A percentile compares a stretch with the other conserved stretches of the same genome.
Evolutionary conservation across 2,329 filamentous ascomycete species (phyloP).

Genomic region (Ophiostoma fasciatum): DNA sequence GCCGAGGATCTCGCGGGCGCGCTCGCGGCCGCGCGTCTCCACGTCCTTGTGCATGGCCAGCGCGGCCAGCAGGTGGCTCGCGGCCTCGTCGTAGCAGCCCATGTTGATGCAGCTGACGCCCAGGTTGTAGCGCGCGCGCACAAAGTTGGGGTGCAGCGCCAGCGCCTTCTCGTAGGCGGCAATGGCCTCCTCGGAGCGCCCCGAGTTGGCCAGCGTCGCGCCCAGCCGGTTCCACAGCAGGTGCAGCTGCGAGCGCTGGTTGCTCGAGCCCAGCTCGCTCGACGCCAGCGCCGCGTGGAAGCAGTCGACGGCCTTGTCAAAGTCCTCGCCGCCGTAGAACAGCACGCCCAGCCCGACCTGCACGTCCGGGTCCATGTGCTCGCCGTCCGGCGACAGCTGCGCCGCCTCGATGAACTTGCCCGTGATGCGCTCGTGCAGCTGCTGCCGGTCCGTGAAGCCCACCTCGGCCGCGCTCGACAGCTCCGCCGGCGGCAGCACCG

Average conservation of each 20-base stretch:
- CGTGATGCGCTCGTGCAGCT: conserved; percentile 81
- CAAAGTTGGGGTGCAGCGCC: conserved; percentile 84
- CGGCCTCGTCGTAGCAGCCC: conserved; percentile 84
- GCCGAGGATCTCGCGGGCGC: conserved; percentile 65
- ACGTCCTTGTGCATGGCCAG: conserved; percentile 92
- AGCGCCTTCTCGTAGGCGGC: conserved; percentile 91
- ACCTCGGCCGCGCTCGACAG: conserved; percentile 66
- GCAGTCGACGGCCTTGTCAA: conserved; percentile 97
- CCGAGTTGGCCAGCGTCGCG: conserved; percentile 88
- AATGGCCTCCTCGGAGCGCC: conserved; percentile 88
- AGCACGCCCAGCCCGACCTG: conserved; percentile 93
- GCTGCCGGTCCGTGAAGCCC: conserved; percentile 84
- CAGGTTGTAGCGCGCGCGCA: conserved; percentile 90
- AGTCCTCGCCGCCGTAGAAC: conserved; percentile 96
- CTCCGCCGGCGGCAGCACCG: conserved; percentile 57
- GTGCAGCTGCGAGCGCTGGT: conserved; percentile 75
- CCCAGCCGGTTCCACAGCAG: conserved; percentile 95
- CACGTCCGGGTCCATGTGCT: conserved; percentile 96
- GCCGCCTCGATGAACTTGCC: conserved; percentile 84
- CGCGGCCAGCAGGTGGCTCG: conserved; percentile 80
- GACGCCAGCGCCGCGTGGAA: conserved; percentile 83
- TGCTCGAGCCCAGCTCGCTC: conserved; percentile 69
- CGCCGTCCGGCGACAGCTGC: conserved; percentile 78
- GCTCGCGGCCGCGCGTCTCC: conserved; percentile 68
- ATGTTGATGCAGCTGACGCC: conserved; percentile 97